A percentile compares a stretch with the other conserved stretches of the same genome.
Conservation (phyloP, 2,329 filamentous ascomycete species). For the Ilyonectria mors-panacis region DNA sequence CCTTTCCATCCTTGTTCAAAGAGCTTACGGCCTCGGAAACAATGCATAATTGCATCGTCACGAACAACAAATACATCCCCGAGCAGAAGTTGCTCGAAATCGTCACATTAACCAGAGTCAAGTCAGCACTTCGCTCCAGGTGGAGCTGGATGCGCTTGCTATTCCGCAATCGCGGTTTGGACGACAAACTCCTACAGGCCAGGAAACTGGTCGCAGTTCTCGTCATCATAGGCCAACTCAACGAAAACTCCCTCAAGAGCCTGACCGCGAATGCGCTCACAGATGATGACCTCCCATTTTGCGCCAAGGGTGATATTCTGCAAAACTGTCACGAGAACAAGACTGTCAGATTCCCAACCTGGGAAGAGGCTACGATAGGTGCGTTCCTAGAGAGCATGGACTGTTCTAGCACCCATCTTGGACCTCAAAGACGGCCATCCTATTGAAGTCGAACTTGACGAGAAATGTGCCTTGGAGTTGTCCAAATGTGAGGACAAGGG, state of each 20-base stretch:
- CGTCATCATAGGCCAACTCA: slow-evolving; percentile 2
- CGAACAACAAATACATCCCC: slow-evolving; percentile 16
- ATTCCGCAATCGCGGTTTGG: slow-evolving; percentile 6
- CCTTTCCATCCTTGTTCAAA: background rate
- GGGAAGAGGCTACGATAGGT: background rate
- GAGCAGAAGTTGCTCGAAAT: background rate
- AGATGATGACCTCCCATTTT: slow-evolving; percentile 14
- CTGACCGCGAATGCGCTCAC: background rate
- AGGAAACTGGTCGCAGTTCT: slow-evolving; percentile 16
- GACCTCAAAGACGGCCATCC: background rate
- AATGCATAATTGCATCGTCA: background rate
- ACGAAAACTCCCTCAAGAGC: slow-evolving; percentile 11
- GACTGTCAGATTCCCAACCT: slow-evolving; percentile 4
- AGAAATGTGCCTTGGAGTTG: slow-evolving; percentile 15
- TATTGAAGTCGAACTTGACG: slow-evolving; percentile 4
- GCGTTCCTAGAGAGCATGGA: slow-evolving; percentile 10
- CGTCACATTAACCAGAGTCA: slow-evolving; percentile 4
- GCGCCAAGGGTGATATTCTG: background rate
- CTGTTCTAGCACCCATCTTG: slow-evolving; percentile 3
- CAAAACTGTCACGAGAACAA: background rate
- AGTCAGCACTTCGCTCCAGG: background rate
- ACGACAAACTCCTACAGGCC: background rate
- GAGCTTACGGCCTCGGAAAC: background rate
- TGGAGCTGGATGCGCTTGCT: background rate
- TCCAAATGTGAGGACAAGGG: background rate